These are phyloP conservation scores for Triticum timopheevii DNA, from an alignment of 176 grass and related monocot genomes.

Conservation along the genomic window DNA sequence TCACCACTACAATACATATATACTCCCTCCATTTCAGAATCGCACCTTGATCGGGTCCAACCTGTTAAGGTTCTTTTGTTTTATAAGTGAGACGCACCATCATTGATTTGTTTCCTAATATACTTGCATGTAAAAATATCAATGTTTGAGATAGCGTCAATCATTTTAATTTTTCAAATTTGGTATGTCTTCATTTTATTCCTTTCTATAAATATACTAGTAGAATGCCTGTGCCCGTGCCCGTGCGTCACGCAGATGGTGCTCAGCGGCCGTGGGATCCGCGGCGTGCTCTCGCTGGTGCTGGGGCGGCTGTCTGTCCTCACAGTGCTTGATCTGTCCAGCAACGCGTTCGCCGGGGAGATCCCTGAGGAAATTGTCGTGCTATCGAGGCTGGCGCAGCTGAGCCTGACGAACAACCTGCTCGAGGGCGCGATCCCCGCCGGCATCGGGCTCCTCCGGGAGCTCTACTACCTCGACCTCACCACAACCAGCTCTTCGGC, in stretches of 20 bases:
- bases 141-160: no score
- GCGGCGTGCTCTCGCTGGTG: slow-evolving; percentile 43
- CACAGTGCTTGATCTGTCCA: slow-evolving; percentile 54
- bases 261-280: slow-evolving; percentile 39
- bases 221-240: no score
- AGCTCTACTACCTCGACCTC: slow-evolving; percentile 62
- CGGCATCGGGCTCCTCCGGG: slow-evolving; percentile 46
- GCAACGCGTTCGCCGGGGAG: slow-evolving; percentile 46
- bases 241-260: slow-evolving; percentile 42
- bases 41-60: no score
- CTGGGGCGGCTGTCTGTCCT: slow-evolving; percentile 29
- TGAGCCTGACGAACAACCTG: slow-evolving; percentile 60
- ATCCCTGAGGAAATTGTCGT: slow-evolving; percentile 47
- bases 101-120: no score
- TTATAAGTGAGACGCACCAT: no score
- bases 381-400: slow-evolving; percentile 44
- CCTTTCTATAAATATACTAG: no score
- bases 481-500: slow-evolving; percentile 57
- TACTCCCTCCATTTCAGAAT: no score
- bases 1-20: no score
- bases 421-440: slow-evolving; percentile 55
- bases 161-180: no score
- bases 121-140: no score
- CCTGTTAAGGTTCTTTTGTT: no score
- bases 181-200: no score